Evolutionary conservation across 768 basidiomycete genomes (phyloP), one percentile per base, ranked within the genome.

Genomic region (Serendipita sp.): DNA sequence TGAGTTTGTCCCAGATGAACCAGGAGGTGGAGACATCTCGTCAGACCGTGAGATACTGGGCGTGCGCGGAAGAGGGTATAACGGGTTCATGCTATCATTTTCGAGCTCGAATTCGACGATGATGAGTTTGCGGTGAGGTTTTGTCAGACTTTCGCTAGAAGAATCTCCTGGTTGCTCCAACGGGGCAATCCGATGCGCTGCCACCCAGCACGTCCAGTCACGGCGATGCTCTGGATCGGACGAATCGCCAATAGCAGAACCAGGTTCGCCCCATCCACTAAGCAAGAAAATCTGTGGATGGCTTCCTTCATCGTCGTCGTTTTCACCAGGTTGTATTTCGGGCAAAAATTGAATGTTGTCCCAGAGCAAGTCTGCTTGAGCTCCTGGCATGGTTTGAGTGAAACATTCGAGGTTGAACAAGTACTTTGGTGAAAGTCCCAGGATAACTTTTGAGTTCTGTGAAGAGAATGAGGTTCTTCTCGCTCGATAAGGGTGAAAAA

Each of bases 71-170:
- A 77, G 73, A 7, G 82, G 82, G 69, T 85, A 85, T 3, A 89
- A 72, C 0, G 89, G 88, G 65, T 90, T 90, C 68, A 83, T 72
- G 0, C 67, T 66, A 69, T 90, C 89, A 31, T 75, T 72, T 69
- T 89, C 88, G 24, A 89, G 77, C 70, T 92, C 90, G 65, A 90
- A 86, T 69, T 92, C 89, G 71, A 90, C 77, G 26, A 89, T 76
- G 65, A 89, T 79, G 53, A 85, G 69, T 62, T 71, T 74, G 48
- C 42, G 67, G 14, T 64, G 28, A 48, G 7, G 30, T 34, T 14
- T 64, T 61, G 16, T 30, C 43, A 22, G 26, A 17, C 20, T 2
- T 38, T 65, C 65, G 44, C 33, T 31, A 13, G 42, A 2, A 71
- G 69, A 11, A 68, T 62, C 9, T 22, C 60, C 62, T 20, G 65